Percentiles rank a stretch among this genome's conserved stretches.
Evolutionary conservation across 305 asterid species (phyloP).

Genomic region (Fraxinus dipetala): DNA sequence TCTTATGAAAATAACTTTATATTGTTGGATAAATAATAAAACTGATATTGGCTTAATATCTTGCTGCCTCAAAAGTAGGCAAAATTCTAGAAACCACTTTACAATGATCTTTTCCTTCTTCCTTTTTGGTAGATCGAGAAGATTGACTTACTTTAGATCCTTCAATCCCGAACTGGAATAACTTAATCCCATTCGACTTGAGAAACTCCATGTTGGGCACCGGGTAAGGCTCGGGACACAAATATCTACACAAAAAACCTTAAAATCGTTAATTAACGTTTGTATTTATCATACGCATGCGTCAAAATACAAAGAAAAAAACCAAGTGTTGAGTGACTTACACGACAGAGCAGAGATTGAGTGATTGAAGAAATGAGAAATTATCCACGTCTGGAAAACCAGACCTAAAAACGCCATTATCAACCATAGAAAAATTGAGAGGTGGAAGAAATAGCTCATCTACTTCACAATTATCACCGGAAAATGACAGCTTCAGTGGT

Average conservation of each 20-base stretch:
- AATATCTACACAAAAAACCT: conserved; percentile 42
- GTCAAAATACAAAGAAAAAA: not conserved
- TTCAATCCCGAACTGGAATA: conserved; percentile 76
- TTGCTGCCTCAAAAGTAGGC: not conserved
- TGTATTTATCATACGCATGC: not conserved
- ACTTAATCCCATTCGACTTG: conserved; percentile 51
- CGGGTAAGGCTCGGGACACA: conserved; percentile 82
- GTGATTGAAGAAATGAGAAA: conserved; percentile 61
- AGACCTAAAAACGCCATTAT: conserved; percentile 58
- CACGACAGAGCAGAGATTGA: conserved; percentile 71
- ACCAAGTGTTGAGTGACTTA: conserved; percentile 14
- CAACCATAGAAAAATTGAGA: conserved; percentile 69
- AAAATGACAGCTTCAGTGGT: conserved; percentile 27
- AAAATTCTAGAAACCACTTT: not conserved
- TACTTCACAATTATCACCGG: conserved; percentile 30
- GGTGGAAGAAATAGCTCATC: conserved; percentile 55
- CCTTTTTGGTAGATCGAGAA: not conserved
- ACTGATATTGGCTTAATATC: not conserved
- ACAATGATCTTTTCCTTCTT: not conserved
- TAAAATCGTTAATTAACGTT: not conserved
- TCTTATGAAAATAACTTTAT: not conserved
- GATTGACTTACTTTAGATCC: conserved; percentile 52
- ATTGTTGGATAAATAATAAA: not conserved
- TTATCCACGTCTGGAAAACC: conserved; percentile 67
- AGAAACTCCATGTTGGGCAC: conserved; percentile 62